Evolutionary conservation across 805 yeast genomes (phyloP), one percentile per base, ranked within the genome.

Genomic region (Starmerella vaccinii): DNA sequence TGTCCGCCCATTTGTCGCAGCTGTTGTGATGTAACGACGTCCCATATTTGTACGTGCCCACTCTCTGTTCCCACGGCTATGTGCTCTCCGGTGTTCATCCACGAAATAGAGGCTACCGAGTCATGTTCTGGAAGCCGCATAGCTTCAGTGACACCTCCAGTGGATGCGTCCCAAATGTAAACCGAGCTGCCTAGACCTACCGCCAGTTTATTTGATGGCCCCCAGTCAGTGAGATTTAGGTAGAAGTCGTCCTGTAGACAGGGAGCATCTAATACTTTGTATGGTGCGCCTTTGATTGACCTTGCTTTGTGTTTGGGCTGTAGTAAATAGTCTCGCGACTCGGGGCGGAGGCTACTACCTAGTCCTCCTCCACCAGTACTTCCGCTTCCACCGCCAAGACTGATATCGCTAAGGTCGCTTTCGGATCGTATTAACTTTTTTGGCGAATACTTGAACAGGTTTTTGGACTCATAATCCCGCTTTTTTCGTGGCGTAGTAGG

Each of bases 1-100:
- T 92, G 98, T 4, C 98, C 98, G 2, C 90, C 76, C 89, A 92
- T 84, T 6, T 94, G 82, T 57, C 98, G 75, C 16, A 90, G 78
- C 59, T 95, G 82, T 65, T 84, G 82, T 49, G 77, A 75, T 38
- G 83, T 80, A 12, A 82, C 76, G 1, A 89, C 95, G 65, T 92
- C 97, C 92, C 95, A 92, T 16, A 92, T 88, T 63, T 89, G 95
- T 5, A 92, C 96, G 38, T 82, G 63, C 1, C 98, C 98, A 30
- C 78, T 72, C 50, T 77, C 75, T 1, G 96, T 87, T 1, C 98
- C 98, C 6, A 92, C 80, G 0, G 98, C 97, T 46, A 92, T 62
- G 69, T 92, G 97, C 13, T 95, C 83, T 16, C 97, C 97, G 10
- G 90, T 78, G 22, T 90, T 94, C 44, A 90, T 85, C 98, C 98